Evolutionary conservation across 768 basidiomycete genomes (phyloP).

Genomic region (Rhodotorula babjevae): DNA sequence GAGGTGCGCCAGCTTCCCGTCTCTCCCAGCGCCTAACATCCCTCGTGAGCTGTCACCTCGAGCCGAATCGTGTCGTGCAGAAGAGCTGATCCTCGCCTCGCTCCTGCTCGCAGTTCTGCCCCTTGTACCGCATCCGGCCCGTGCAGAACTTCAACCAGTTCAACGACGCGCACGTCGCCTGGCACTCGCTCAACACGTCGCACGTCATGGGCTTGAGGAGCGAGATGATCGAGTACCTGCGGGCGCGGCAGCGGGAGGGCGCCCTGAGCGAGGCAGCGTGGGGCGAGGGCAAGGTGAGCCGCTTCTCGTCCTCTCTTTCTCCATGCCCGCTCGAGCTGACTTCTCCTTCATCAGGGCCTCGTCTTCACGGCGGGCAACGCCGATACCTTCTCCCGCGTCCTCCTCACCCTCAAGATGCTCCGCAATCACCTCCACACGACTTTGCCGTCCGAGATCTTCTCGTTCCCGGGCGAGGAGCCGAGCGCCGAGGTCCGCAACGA

Average conservation of each 20-base stretch:
- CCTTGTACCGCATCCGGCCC: conserved; percentile 14
- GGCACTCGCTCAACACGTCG: conserved; percentile 11
- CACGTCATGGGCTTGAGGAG: not conserved
- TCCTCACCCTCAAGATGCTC: conserved; percentile 39
- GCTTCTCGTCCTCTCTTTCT: not conserved
- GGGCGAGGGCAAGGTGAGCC: conserved; percentile 11
- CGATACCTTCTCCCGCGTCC: conserved; percentile 43
- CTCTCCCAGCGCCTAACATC: too few species aligned
- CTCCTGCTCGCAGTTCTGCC: conserved; percentile 15
- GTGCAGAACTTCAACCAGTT: conserved; percentile 23
- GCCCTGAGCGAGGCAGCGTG: conserved; percentile 11
- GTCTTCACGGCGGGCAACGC: conserved; percentile 50
- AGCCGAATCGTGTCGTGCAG: too few species aligned
- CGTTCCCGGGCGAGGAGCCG: conserved; percentile 49
- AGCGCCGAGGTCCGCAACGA: conserved; percentile 31
- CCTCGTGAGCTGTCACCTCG: too few species aligned
- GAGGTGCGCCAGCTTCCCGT: conserved; percentile 3
- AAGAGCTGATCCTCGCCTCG: too few species aligned
- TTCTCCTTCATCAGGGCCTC: conserved; percentile 27
- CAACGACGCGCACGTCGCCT: conserved; percentile 13
- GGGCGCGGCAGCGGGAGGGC: conserved; percentile 12
- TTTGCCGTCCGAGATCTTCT: conserved; percentile 45
- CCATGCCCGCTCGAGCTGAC: not conserved
- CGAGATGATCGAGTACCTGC: conserved; percentile 15
- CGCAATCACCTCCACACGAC: conserved; percentile 36